Percentiles rank a stretch among this genome's conserved stretches.
Evolutionary conservation across 1,284 basidiomycete species (phyloP).

Genomic region (Sphaerobolus stellatus): DNA sequence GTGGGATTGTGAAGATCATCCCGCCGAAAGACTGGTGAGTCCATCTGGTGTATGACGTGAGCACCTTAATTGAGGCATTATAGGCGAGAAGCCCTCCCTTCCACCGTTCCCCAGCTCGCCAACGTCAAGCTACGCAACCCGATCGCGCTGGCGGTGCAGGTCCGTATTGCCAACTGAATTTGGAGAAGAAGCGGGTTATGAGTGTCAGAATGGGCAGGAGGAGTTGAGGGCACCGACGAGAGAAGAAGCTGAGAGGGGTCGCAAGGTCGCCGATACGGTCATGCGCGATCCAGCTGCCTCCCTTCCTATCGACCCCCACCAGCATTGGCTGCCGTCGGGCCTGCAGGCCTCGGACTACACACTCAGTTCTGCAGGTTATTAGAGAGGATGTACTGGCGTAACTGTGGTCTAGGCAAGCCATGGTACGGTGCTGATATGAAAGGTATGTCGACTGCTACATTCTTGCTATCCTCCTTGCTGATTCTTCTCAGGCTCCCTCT

Average conservation of each 20-base stretch:
- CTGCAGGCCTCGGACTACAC: slow-evolving; percentile 77
- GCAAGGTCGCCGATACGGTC: not conserved
- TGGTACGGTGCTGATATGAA: slow-evolving; percentile 98
- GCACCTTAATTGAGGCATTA: too few species aligned
- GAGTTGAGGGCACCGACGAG: slow-evolving; percentile 20
- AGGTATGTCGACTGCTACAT: too few species aligned
- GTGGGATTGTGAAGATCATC: slow-evolving; percentile 92
- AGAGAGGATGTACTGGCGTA: slow-evolving; percentile 92
- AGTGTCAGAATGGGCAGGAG: slow-evolving; percentile 82
- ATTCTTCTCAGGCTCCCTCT: too few species aligned
- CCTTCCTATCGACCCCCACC: slow-evolving; percentile 53
- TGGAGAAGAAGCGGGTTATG: slow-evolving; percentile 83
- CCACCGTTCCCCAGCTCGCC: slow-evolving; percentile 66
- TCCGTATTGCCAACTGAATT: slow-evolving; percentile 87
- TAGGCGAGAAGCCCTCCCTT: slow-evolving; percentile 51
- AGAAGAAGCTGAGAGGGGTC: slow-evolving; percentile 15
- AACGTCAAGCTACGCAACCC: slow-evolving; percentile 78
- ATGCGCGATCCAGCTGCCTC: slow-evolving; percentile 10
- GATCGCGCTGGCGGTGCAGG: slow-evolving; percentile 85
- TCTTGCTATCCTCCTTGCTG: too few species aligned
- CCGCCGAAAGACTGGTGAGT: slow-evolving; percentile 90
- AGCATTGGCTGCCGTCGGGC: slow-evolving; percentile 76
- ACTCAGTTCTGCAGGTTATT: slow-evolving; percentile 82
- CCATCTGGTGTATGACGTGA: too few species aligned
- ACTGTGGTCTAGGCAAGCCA: slow-evolving; percentile 82